Base-by-base conservation (phyloP, 371 early-diverging fungal species). In the Blakeslea trispora region DNA sequence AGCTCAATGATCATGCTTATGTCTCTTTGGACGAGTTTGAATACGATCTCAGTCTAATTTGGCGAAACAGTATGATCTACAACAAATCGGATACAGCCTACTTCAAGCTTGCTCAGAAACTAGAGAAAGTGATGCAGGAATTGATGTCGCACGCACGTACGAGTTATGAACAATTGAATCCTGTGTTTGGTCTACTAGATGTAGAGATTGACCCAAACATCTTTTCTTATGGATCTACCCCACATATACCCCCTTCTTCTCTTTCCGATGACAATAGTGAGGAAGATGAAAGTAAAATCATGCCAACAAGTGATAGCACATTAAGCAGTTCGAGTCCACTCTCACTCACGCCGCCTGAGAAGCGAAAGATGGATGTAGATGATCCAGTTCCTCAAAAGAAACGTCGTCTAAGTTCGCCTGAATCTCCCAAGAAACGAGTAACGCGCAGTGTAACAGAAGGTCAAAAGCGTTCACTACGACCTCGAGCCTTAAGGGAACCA, bases 61-160 rank as follows among this genome's bases (percentile, higher is more conserved):
- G 89, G 72, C 59, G 64, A 17, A 95, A 95, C 70, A 84, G 90
- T 42, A 76, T 86, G 78, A 63, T 77, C 0, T 95, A 93, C 70
- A 95, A 95, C 70, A 76, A 76, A 43, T 68, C 79, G 0, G 85
- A 88, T 15, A 93, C 93, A 0, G 59, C 77, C 4, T 95, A 91
- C 63, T 86, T 81, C 60, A 81, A 82, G 40, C 62, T 86, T 1
- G 95, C 94, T 0, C 70, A 71, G 24, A 63, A 74, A 23, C 55
- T 86, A 21, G 58, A 76, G 32, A 75, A 71, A 43, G 53, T 64
- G 11, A 59, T 76, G 1, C 56, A 66, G 19, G 67, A 66, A 11
- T 53, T 81, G 1, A 44, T 83, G 35, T 51, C 39, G 17, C 61
- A 75, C 42, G 82, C 83, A 7, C 59, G 66, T 21, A 41, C 54